Base-by-base conservation (phyloP, 2,329 filamentous ascomycete species). In the Penicillium decumbens region DNA sequence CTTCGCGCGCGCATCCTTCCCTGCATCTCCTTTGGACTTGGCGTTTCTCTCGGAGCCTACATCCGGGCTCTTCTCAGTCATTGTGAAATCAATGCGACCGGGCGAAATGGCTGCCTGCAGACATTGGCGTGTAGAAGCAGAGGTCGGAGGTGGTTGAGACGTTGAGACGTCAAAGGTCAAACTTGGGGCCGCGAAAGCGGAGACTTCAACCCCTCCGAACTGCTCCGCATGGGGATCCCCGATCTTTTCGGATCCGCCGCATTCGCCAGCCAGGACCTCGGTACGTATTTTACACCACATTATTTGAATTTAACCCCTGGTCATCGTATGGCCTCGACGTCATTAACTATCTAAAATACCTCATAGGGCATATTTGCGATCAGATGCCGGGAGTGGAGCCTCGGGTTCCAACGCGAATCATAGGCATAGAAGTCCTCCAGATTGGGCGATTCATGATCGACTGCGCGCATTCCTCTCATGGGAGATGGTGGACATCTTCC, bases 1-100 rank as follows among this genome's bases (percentile, higher is more conserved):
- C 53, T 66, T 68, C 53, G 64, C 55, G 58, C 58, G 62, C 47
- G 60, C 56, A 46, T 68, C 67, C 49, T 59, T 65, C 49, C 56
- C 57, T 49, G 58, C 53, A 55, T 55, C 54, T 54, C 59, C 24
- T 59, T 65, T 66, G 63, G 65, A 57, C 59, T 63, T 55, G 61
- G 49, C 56, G 35, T 20, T 45, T 25, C 59, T 58, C 33, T 65
- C 64, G 46, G 63, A 59, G 51, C 41, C 52, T 39, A 58, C 51
- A 49, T 56, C 61, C 48, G 57, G 49, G 46, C 41, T 58, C 55
- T 62, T 65, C 55, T 64, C 65, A 29, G 64, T 65, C 66, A 67
- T 69, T 49, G 57, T 41, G 48, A 47, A 51, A 54, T 55, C 59
- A 61, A 49, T 47, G 50, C 48, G 51, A 51, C 39, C 38, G 33